These are phyloP conservation scores for Zizania palustris DNA, from an alignment of 202 grass and related monocot species.

Conservation along the genomic window DNA sequence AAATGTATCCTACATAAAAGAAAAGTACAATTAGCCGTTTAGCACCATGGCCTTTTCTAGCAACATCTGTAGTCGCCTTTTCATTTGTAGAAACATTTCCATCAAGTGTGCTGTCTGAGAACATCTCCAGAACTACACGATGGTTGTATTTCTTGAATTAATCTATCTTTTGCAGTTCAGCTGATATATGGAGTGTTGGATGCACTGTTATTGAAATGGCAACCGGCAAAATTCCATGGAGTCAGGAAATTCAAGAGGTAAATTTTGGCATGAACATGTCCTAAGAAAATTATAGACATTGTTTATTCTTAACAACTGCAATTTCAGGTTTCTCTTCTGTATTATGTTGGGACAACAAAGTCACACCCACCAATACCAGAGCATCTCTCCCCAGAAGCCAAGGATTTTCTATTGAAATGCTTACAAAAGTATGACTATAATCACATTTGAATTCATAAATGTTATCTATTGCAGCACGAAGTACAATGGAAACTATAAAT, in stretches of 20 bases:
- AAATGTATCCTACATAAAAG: not conserved
- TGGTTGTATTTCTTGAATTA: slow-evolving; percentile 16
- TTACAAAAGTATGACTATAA: slow-evolving; percentile 76
- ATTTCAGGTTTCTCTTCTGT: slow-evolving; percentile 86
- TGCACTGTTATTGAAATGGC: slow-evolving; percentile 99
- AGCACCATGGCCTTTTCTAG: not conserved
- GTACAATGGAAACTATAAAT: slow-evolving; percentile 15
- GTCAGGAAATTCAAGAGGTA: slow-evolving; percentile 90
- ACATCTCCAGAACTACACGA: not conserved
- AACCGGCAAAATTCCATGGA: slow-evolving; percentile 87
- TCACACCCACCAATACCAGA: slow-evolving; percentile 97
- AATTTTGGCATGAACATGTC: slow-evolving; percentile 5
- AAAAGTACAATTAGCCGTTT: not conserved
- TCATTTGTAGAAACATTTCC: not conserved
- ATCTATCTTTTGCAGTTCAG: slow-evolving; percentile 59
- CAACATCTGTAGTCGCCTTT: no score
- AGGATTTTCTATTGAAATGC: slow-evolving; percentile 95
- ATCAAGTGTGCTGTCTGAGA: not conserved
- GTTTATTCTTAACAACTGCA: slow-evolving; percentile 28
- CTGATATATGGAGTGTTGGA: slow-evolving; percentile 98
- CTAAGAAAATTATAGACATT: not conserved
- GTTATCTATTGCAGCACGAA: not conserved
- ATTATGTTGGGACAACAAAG: slow-evolving; percentile 91
- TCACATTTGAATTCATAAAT: slow-evolving; percentile 22
- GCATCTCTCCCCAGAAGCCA: slow-evolving; percentile 83